Conservation (phyloP, 306 rosid genomes). For the Inga laurina region DNA sequence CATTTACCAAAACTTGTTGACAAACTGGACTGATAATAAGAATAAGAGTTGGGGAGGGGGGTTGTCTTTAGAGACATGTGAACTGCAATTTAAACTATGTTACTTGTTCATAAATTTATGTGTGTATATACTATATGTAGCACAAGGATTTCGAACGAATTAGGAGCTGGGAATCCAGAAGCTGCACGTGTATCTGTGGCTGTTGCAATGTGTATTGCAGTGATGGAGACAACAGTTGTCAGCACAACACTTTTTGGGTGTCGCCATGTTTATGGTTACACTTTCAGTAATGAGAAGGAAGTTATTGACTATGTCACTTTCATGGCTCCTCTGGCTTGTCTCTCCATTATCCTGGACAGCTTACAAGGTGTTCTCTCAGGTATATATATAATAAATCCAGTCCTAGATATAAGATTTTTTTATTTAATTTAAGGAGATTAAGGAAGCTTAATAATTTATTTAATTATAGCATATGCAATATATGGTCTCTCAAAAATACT, state of each 20-base stretch:
- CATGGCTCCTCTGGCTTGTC: slow-evolving; percentile 49
- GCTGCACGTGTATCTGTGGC: slow-evolving; percentile 45
- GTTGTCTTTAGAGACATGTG: neutral
- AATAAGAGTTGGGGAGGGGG: no score
- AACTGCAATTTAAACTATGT: neutral
- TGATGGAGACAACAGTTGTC: slow-evolving; percentile 31
- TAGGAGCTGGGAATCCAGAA: slow-evolving; percentile 56
- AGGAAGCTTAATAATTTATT: no score
- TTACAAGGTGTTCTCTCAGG: slow-evolving; percentile 51
- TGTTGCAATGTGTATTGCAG: slow-evolving; percentile 35
- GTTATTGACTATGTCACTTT: slow-evolving; percentile 49
- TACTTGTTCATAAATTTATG: neutral
- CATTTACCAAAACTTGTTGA: no score
- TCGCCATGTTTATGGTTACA: slow-evolving; percentile 45
- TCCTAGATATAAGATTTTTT: no score
- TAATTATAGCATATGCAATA: no score
- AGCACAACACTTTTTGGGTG: slow-evolving; percentile 36
- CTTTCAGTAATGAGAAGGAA: slow-evolving; percentile 52
- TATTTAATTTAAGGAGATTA: no score
- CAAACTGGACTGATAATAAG: no score
- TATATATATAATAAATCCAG: neutral
- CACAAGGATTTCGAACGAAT: slow-evolving; percentile 32
- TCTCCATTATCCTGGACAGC: slow-evolving; percentile 43
- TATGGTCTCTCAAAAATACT: no score
- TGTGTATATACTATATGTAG: neutral